Evolutionary conservation across 768 basidiomycete species (phyloP).

Genomic region (Pholiota conissans): DNA sequence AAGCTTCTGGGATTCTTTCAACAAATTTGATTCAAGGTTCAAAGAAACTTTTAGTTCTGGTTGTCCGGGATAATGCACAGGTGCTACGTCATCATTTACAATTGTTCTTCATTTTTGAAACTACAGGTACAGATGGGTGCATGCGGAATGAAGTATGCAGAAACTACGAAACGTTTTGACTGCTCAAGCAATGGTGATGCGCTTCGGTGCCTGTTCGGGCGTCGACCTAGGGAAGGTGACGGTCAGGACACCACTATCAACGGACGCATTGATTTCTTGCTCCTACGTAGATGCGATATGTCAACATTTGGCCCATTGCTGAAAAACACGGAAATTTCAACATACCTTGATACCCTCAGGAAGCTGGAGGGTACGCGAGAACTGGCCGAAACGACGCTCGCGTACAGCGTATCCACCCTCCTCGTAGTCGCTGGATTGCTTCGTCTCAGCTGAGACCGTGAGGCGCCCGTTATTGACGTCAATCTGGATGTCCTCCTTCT

Average conservation of each 20-base stretch:
- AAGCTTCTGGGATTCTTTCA: too few relatives aligned
- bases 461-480: slow-evolving; percentile 52
- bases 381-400: slow-evolving; percentile 49
- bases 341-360: slow-evolving; percentile 54
- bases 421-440: slow-evolving; percentile 30
- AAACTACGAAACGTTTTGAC: background rate
- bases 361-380: slow-evolving; percentile 46
- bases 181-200: background rate
- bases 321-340: slow-evolving; percentile 12
- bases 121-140: background rate
- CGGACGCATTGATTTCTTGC: background rate
- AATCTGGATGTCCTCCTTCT: slow-evolving; percentile 49
- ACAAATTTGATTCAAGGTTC: too few relatives aligned
- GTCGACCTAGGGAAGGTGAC: background rate
- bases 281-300: background rate
- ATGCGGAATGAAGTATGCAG: too few relatives aligned
- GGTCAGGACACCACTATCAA: background rate
- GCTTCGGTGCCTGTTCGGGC: background rate
- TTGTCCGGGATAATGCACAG: too few relatives aligned
- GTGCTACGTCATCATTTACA: too few relatives aligned
- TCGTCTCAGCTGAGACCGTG: slow-evolving; percentile 50
- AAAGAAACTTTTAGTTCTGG: too few relatives aligned
- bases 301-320: background rate
- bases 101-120: background rate
- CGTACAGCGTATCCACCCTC: slow-evolving; percentile 40